Evolutionary conservation across 306 rosid species (phyloP).

Genomic region (Lathyrus aphaca): DNA sequence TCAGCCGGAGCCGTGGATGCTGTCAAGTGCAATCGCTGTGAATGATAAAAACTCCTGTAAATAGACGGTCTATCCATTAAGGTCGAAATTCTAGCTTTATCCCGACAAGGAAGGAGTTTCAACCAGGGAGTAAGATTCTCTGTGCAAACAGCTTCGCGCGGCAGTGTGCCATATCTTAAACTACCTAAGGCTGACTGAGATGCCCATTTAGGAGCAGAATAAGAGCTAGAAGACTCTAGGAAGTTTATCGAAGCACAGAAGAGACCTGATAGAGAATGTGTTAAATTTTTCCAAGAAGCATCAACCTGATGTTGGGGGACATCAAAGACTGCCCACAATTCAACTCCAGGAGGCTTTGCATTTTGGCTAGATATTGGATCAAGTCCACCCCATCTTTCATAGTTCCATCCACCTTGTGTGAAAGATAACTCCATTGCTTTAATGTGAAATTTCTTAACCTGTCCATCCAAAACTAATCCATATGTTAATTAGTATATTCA

Average conservation of each 20-base stretch:
- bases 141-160: slow-evolving; percentile 98
- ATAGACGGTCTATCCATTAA: slow-evolving; percentile 93
- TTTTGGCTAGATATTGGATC: slow-evolving; percentile 86
- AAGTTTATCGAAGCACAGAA: slow-evolving; percentile 97
- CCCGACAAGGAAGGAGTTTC: slow-evolving; percentile 95
- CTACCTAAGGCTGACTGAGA: slow-evolving; percentile 62
- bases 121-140: slow-evolving; percentile 97
- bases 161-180: slow-evolving; percentile 85
- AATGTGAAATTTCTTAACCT: slow-evolving; percentile 78
- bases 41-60: slow-evolving; percentile 90
- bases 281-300: slow-evolving; percentile 87
- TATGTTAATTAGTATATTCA: slow-evolving; percentile 42
- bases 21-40: slow-evolving; percentile 73
- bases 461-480: slow-evolving; percentile 52
- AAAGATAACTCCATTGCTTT: slow-evolving; percentile 91
- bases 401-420: slow-evolving; percentile 97
- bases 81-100: slow-evolving; percentile 80
- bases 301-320: slow-evolving; percentile 70
- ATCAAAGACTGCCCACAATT: slow-evolving; percentile 93
- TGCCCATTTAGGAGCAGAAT: slow-evolving; percentile 78
- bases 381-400: slow-evolving; percentile 93
- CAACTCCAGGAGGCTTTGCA: slow-evolving; percentile 97
- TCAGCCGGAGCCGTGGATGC: slow-evolving; percentile 43
- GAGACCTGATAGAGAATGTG: slow-evolving; percentile 88
- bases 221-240: slow-evolving; percentile 83